A percentile compares a stretch with the other conserved stretches of the same genome.
Conservation (phyloP, 495 filamentous ascomycete species). For the Aspergillus sclerotiicarbonarius region DNA sequence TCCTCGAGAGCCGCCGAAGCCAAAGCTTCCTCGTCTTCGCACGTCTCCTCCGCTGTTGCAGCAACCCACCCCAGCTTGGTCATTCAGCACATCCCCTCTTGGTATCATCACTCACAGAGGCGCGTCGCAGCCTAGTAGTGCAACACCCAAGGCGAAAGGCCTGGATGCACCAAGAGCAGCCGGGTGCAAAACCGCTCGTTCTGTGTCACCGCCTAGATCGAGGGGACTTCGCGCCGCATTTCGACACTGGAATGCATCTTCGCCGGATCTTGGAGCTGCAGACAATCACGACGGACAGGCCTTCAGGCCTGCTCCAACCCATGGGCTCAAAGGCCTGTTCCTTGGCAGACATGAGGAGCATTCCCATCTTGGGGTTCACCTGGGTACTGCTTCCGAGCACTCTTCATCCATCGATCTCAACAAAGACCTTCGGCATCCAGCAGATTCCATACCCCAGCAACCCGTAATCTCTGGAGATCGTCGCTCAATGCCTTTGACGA, state of each 20-base stretch:
- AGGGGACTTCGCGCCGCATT: conserved; percentile 38
- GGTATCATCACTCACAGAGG: conserved; percentile 26
- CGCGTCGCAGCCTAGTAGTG: conserved; percentile 39
- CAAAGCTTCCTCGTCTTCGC: conserved; percentile 46
- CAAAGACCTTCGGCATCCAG: not conserved
- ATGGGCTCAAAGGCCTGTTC: not conserved
- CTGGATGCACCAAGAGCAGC: conserved; percentile 9
- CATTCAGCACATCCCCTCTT: conserved; percentile 29
- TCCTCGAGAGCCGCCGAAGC: conserved; percentile 61
- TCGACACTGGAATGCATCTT: conserved; percentile 29
- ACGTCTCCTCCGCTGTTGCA: conserved; percentile 55
- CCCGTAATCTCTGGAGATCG: conserved; percentile 12
- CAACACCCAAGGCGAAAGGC: conserved; percentile 19
- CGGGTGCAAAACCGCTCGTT: conserved; percentile 34
- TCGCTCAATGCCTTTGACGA: conserved; percentile 20
- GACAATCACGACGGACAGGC: conserved; percentile 7
- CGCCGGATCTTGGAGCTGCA: conserved; percentile 18
- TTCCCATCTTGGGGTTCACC: conserved; percentile 9
- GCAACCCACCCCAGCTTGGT: conserved; percentile 27
- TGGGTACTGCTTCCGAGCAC: conserved; percentile 7
- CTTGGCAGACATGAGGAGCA: conserved; percentile 7
- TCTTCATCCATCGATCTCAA: conserved; percentile 2
- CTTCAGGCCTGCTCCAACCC: not conserved
- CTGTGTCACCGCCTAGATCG: conserved; percentile 41
- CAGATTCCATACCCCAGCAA: not conserved